A percentile compares a stretch with the other conserved stretches of the same genome.
Conservation (phyloP, 495 filamentous ascomycete genomes). For the Hyaloscypha bicolor region DNA sequence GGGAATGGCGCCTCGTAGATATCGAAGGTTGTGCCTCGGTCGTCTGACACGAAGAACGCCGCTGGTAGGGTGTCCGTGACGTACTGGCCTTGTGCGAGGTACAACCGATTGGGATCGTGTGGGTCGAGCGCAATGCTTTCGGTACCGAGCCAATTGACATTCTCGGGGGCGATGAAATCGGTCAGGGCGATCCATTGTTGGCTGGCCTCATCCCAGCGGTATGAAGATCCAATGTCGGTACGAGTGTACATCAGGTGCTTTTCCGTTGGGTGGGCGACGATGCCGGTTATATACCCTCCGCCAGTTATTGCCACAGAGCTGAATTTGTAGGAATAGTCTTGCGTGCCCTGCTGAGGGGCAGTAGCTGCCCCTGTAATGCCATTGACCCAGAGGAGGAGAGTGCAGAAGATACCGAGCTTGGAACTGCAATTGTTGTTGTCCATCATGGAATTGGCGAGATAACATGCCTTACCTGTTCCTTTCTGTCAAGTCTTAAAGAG, state of each 20-base stretch:
- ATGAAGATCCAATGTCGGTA: slow-evolving; percentile 15
- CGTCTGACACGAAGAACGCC: slow-evolving; percentile 15
- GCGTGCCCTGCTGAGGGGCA: neutral
- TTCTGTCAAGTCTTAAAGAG: too few species aligned
- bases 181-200: slow-evolving; percentile 15
- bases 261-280: slow-evolving; percentile 15
- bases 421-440: too few species aligned
- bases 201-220: slow-evolving; percentile 7
- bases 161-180: slow-evolving; percentile 9
- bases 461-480: too few species aligned
- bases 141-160: slow-evolving; percentile 14
- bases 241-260: slow-evolving; percentile 11
- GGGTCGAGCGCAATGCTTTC: slow-evolving; percentile 15
- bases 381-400: neutral
- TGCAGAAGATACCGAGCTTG: too few species aligned
- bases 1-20: slow-evolving; percentile 18
- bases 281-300: slow-evolving; percentile 16
- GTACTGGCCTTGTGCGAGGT: slow-evolving; percentile 16
- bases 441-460: too few species aligned
- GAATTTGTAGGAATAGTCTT: slow-evolving; percentile 7
- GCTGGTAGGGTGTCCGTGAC: neutral
- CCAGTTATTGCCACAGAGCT: slow-evolving; percentile 12
- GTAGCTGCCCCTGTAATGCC: neutral
- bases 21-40: slow-evolving; percentile 15
- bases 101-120: slow-evolving; percentile 8